phyloP scores from a whole-genome alignment of 805 yeast genomes.

The Wickerhamiella australiensis region DNA sequence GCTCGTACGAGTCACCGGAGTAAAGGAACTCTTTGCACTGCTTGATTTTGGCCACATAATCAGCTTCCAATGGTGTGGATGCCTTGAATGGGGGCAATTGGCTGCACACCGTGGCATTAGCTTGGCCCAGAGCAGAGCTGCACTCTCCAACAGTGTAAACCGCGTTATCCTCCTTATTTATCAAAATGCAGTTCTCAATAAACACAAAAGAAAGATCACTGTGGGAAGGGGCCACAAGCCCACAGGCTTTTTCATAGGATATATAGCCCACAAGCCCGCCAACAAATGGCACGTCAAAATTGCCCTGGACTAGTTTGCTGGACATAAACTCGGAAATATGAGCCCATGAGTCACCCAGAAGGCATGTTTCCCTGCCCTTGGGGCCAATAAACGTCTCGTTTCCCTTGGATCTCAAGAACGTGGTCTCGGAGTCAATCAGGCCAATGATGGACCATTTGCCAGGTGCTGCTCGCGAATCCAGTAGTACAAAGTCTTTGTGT shows the following conservation, averaged over 20 bases:
- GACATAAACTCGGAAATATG: slow-evolving; percentile 17
- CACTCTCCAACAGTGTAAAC: slow-evolving; percentile 4
- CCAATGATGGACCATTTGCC: slow-evolving; percentile 87
- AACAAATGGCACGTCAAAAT: slow-evolving; percentile 50
- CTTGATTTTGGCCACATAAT: slow-evolving; percentile 45
- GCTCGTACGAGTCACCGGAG: slow-evolving; percentile 85
- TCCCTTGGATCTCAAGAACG: slow-evolving; percentile 18
- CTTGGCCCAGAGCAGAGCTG: not conserved
- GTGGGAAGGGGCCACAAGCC: slow-evolving; percentile 12
- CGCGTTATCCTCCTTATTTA: slow-evolving; percentile 3
- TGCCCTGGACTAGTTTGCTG: slow-evolving; percentile 21
- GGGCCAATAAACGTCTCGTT: slow-evolving; percentile 16
- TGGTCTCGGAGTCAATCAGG: slow-evolving; percentile 26
- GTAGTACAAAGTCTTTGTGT: slow-evolving; percentile 41
- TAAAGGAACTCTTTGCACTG: slow-evolving; percentile 55
- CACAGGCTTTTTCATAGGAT: slow-evolving; percentile 66
- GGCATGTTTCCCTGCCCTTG: slow-evolving; percentile 1
- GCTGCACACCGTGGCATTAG: not conserved
- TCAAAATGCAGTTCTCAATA: slow-evolving; percentile 16
- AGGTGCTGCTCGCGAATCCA: slow-evolving; percentile 71
- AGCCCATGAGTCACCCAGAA: slow-evolving; percentile 2
- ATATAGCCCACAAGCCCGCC: slow-evolving; percentile 88
- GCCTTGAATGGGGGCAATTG: slow-evolving; percentile 18
- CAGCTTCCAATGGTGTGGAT: slow-evolving; percentile 37
- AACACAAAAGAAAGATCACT: slow-evolving; percentile 22